Evolutionary conservation across 148 eudicot species (phyloP).

Genomic region (Nepenthes mirabilis): DNA sequence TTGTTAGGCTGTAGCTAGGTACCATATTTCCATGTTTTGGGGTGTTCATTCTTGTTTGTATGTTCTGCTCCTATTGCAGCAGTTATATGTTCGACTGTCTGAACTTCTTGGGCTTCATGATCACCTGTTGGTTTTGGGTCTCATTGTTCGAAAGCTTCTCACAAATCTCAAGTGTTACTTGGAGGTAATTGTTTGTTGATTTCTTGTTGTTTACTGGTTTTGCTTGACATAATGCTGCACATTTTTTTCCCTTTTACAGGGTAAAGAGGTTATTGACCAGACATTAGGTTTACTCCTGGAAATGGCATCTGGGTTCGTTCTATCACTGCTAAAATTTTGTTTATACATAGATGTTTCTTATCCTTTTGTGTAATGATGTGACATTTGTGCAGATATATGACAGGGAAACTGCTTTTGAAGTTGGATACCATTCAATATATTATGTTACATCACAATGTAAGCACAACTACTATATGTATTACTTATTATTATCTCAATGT

Average conservation of each 20-base stretch:
- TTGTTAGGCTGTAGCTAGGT: neutral
- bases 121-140: constrained; percentile 65
- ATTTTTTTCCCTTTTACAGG: constrained; percentile 27
- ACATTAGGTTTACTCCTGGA: constrained; percentile 69
- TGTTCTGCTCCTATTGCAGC: constrained; percentile 40
- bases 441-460: constrained; percentile 65
- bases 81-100: constrained; percentile 78
- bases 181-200: constrained; percentile 33
- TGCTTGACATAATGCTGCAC: neutral
- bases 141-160: constrained; percentile 72
- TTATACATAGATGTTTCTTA: constrained; percentile 2
- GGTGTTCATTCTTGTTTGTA: neutral
- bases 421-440: constrained; percentile 76
- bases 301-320: constrained; percentile 80
- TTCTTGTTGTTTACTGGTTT: neutral
- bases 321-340: constrained; percentile 5
- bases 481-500: constrained; percentile 2
- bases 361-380: constrained; percentile 3
- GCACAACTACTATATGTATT: neutral
- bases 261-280: constrained; percentile 67
- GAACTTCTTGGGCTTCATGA: constrained; percentile 87
- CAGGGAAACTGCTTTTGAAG: constrained; percentile 71
- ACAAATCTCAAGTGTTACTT: constrained; percentile 75
- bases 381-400: constrained; percentile 55
- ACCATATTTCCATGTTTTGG: neutral